These are phyloP conservation scores for Collybiopsis confluens DNA, from an alignment of 768 basidiomycete species.

Conservation along the genomic window DNA sequence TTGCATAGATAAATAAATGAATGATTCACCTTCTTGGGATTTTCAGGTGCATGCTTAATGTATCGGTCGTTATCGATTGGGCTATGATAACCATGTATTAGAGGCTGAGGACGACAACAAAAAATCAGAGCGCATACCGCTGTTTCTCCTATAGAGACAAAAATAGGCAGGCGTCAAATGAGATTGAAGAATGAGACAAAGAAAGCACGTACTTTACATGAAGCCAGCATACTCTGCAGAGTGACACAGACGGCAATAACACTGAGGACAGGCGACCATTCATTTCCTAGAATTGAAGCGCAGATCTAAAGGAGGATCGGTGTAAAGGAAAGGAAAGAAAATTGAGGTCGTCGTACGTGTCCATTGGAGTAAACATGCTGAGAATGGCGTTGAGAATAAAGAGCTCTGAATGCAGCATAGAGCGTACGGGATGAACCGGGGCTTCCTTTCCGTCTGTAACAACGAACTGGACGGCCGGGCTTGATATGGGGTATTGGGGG, in stretches of 20 bases:
- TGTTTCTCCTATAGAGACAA: conserved; percentile 44
- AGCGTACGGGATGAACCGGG: conserved; percentile 70
- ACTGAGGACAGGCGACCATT: conserved; percentile 80
- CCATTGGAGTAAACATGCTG: conserved; percentile 88
- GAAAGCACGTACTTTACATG: conserved; percentile 64
- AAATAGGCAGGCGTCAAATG: conserved; percentile 24
- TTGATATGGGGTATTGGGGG: conserved; percentile 76
- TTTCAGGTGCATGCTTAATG: conserved; percentile 70
- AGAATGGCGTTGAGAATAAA: neutral
- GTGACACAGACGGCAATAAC: conserved; percentile 81
- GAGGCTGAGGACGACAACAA: neutral
- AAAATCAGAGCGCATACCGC: conserved; percentile 42
- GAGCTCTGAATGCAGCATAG: neutral
- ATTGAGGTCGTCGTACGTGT: conserved; percentile 47
- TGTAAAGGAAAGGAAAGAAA: neutral
- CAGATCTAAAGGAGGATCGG: conserved; percentile 57
- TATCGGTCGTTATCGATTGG: conserved; percentile 84
- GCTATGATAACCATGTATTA: conserved; percentile 31
- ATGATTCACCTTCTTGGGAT: conserved; percentile 75
- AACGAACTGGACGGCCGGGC: conserved; percentile 85
- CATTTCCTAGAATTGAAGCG: conserved; percentile 81
- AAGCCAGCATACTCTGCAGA: conserved; percentile 89
- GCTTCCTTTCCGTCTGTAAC: conserved; percentile 58
- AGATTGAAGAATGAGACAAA: neutral
- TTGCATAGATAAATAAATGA: conserved; percentile 8